Conservation (phyloP, 1,284 basidiomycete genomes). For the Cutaneotrichosporon cutaneum region DNA sequence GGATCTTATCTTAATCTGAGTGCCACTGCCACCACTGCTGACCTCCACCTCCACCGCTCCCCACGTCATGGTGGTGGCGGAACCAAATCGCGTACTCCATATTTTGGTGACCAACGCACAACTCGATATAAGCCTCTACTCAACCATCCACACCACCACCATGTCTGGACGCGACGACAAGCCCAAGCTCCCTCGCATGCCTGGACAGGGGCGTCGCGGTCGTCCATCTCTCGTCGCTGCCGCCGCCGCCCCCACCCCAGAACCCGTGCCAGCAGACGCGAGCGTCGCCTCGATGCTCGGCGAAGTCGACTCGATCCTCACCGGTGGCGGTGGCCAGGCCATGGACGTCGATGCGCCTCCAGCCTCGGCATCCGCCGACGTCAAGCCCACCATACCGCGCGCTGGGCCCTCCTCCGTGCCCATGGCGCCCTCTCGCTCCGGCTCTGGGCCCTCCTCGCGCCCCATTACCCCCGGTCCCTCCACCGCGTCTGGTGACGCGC, state of each 20-base stretch:
- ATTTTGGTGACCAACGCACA: not conserved
- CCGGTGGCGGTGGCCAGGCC: not conserved
- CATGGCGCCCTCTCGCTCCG: constrained; percentile 6
- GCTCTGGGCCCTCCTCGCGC: not conserved
- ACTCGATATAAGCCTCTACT: not conserved
- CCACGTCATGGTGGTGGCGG: not conserved
- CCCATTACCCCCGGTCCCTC: not conserved
- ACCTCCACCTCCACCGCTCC: not conserved
- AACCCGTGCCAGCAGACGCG: not conserved
- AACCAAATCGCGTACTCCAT: not conserved
- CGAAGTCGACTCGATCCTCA: not conserved
- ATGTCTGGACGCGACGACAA: constrained; percentile 19
- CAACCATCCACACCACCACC: not conserved
- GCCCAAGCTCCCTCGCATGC: constrained; percentile 22
- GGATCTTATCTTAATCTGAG: too few relatives aligned
- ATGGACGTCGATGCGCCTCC: constrained; percentile 13
- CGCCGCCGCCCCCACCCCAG: constrained; percentile 5
- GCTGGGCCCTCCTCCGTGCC: not conserved
- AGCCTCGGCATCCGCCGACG: not conserved
- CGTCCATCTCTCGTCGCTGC: constrained; percentile 17
- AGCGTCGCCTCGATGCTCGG: not conserved
- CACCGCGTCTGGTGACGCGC: not conserved
- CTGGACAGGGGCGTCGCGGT: constrained; percentile 14
- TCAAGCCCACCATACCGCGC: not conserved
- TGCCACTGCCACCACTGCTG: not conserved